A percentile compares a stretch with the other conserved stretches of the same genome.
Conservation (phyloP, 1,139 yeast species). For the Sugiyamaella neomexicana region DNA sequence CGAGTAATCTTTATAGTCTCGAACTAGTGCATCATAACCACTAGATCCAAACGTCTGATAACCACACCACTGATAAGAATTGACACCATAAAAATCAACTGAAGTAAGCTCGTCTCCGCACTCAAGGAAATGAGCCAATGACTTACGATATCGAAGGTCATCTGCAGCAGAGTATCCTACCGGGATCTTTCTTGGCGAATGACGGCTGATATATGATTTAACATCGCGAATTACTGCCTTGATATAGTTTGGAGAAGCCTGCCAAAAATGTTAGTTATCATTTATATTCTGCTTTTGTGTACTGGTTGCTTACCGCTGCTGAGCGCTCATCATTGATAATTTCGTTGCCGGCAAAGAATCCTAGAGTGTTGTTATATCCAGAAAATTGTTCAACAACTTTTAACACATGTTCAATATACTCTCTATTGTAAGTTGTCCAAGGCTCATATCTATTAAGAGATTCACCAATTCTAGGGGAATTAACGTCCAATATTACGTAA, state of each 20-base stretch:
- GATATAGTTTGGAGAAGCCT: constrained; percentile 56
- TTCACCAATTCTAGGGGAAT: constrained; percentile 75
- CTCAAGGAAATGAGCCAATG: constrained; percentile 78
- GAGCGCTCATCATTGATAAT: constrained; percentile 77
- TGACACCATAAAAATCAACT: constrained; percentile 92
- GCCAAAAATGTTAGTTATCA: constrained; percentile 3
- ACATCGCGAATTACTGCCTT: constrained; percentile 81
- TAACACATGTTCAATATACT: constrained; percentile 73
- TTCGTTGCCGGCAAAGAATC: constrained; percentile 95
- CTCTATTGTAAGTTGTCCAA: constrained; percentile 71
- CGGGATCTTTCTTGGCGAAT: constrained; percentile 69
- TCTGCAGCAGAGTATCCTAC: constrained; percentile 98
- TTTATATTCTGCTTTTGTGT: too few species aligned
- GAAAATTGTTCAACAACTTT: constrained; percentile 81
- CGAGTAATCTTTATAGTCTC: constrained; percentile 58
- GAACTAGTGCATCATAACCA: constrained; percentile 66
- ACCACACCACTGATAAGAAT: constrained; percentile 96
- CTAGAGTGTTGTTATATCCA: constrained; percentile 82
- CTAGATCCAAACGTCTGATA: constrained; percentile 61
- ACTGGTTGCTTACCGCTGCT: constrained; percentile 25
- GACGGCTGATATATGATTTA: constrained; percentile 61
- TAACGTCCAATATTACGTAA: constrained; percentile 85
- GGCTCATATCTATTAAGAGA: constrained; percentile 88
- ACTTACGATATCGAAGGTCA: constrained; percentile 69
- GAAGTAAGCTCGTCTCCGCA: constrained; percentile 64